These are phyloP conservation scores for Globisporangium barbulae DNA, from an alignment of 352 stramenopile genomes.

Conservation along the genomic window DNA sequence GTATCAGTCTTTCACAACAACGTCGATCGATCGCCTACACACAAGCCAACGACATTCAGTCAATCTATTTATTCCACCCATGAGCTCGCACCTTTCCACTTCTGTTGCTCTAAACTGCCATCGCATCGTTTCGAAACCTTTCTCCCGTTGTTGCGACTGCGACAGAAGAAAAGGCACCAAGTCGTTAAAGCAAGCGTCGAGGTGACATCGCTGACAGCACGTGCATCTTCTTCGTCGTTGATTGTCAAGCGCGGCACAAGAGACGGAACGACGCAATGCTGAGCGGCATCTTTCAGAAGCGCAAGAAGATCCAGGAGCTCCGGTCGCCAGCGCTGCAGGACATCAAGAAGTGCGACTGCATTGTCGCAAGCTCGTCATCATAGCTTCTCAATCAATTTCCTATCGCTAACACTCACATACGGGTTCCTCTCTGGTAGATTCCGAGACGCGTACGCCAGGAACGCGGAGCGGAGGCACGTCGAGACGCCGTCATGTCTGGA, in stretches of 20 bases:
- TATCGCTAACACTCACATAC: not conserved
- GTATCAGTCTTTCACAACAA: not conserved
- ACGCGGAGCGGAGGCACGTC: slow-evolving; percentile 55
- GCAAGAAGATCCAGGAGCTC: slow-evolving; percentile 75
- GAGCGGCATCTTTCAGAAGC: slow-evolving; percentile 74
- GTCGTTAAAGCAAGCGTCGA: not conserved
- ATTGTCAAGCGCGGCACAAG: not conserved
- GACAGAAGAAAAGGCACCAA: not conserved
- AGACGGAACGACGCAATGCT: slow-evolving; percentile 35
- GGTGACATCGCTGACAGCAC: not conserved
- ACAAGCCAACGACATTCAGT: not conserved
- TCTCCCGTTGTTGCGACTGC: not conserved
- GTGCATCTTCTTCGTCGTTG: not conserved
- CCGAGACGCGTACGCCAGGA: slow-evolving; percentile 60
- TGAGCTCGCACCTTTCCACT: not conserved
- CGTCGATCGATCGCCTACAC: not conserved
- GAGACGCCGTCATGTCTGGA: slow-evolving; percentile 72
- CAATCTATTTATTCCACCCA: slow-evolving; percentile 1
- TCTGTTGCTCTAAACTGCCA: not conserved
- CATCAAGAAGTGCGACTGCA: slow-evolving; percentile 53
- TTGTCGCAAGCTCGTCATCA: not conserved
- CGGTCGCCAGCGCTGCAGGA: slow-evolving; percentile 72
- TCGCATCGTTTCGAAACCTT: slow-evolving; percentile 5
- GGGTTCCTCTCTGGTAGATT: slow-evolving; percentile 34
- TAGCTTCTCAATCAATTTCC: not conserved